Conservation (phyloP, 75 land plant species). For the Sequoia sempervirens region DNA sequence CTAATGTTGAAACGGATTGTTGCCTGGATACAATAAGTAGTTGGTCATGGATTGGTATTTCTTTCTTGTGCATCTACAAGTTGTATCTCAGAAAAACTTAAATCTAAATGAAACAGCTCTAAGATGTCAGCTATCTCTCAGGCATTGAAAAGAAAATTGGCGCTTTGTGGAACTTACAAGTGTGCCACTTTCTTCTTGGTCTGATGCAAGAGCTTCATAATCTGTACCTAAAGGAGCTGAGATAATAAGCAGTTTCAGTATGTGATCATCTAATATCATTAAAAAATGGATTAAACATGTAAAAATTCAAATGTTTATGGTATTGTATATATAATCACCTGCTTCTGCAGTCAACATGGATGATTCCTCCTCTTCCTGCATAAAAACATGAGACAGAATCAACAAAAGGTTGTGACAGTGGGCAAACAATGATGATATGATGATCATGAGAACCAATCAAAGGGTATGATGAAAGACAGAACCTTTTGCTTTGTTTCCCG, state of each 20-base stretch:
- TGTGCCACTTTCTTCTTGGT: constrained; percentile 30
- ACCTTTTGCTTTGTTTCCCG: constrained; percentile 57
- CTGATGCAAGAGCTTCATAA: constrained; percentile 36
- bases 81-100: not conserved
- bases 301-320: not conserved
- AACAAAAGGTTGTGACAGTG: not conserved
- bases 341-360: not conserved
- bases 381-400: not conserved
- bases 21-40: constrained; percentile 29
- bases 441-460: not conserved
- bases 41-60: not conserved
- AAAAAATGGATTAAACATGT: not conserved
- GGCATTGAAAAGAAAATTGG: not conserved
- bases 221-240: constrained; percentile 35
- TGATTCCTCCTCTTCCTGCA: constrained; percentile 1
- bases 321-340: not conserved
- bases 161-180: constrained; percentile 25
- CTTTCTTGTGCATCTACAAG: not conserved
- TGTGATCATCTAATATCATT: not conserved
- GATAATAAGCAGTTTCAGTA: not conserved
- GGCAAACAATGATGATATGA: not conserved
- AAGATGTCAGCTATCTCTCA: not conserved
- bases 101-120: not conserved
- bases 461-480: not conserved
- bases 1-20: constrained; percentile 40